Percentiles rank a stretch among this genome's conserved stretches.
phyloP scores from a whole-genome alignment of 129 eudicot species.

The Helichrysum umbraculigerum region DNA sequence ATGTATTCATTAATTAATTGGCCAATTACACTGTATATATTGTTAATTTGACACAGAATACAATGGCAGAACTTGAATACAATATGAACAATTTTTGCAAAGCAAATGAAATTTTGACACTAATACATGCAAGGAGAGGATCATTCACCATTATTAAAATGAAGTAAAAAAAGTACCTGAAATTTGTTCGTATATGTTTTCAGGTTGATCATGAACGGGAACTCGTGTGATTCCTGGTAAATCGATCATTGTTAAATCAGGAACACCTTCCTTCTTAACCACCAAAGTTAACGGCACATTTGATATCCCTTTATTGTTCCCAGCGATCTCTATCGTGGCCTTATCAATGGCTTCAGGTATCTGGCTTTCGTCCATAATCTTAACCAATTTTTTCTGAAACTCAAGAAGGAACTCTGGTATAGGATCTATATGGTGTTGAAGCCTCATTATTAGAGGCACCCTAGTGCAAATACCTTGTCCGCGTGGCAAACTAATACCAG shows the following conservation, averaged over 20 bases:
- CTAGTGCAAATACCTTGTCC: too few species aligned
- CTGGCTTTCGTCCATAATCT: background rate
- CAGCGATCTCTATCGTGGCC: background rate
- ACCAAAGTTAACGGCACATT: background rate
- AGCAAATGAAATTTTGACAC: too few species aligned
- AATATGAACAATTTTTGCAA: too few species aligned
- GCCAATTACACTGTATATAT: too few species aligned
- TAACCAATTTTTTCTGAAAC: background rate
- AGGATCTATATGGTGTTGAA: background rate
- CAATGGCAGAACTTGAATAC: too few species aligned
- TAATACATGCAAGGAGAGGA: too few species aligned
- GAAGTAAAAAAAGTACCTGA: background rate
- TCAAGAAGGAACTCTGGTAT: background rate
- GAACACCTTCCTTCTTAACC: background rate
- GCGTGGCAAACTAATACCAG: too few species aligned
- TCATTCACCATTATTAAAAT: too few species aligned
- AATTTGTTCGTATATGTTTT: background rate
- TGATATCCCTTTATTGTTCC: background rate
- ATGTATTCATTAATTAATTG: too few species aligned
- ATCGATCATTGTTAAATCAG: background rate
- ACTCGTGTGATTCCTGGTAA: background rate
- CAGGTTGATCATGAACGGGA: background rate
- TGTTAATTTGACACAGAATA: too few species aligned
- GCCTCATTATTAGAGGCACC: too few species aligned
- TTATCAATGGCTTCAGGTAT: background rate